These are phyloP conservation scores for Paecilomyces variotii DNA, from an alignment of 2,329 filamentous ascomycete species.

Conservation along the genomic window DNA sequence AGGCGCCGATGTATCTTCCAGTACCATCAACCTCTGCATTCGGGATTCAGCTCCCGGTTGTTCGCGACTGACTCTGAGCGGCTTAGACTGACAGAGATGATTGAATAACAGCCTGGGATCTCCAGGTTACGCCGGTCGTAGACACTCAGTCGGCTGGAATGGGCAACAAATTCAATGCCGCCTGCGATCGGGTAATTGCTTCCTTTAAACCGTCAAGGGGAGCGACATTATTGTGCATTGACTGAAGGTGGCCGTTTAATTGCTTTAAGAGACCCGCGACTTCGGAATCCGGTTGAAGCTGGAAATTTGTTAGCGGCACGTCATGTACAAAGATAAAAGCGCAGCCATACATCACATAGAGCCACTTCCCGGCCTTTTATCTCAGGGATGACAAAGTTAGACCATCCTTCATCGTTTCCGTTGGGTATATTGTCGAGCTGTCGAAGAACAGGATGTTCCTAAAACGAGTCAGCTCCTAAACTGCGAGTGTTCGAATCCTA, in stretches of 20 bases:
- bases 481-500: background rate
- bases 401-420: conserved; percentile 7
- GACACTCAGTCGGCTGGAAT: conserved; percentile 23
- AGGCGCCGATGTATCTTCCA: too few species aligned
- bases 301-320: conserved; percentile 1
- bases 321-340: background rate
- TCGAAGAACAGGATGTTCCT: conserved; percentile 35
- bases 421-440: conserved; percentile 20
- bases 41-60: background rate
- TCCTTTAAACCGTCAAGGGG: conserved; percentile 30
- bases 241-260: conserved; percentile 35
- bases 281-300: conserved; percentile 33
- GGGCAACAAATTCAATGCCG: conserved; percentile 24
- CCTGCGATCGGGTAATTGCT: conserved; percentile 29
- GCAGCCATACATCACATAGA: conserved; percentile 25
- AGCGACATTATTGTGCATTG: conserved; percentile 35
- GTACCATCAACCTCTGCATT: background rate
- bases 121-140: background rate
- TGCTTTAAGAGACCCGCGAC: conserved; percentile 29
- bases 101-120: background rate
- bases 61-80: background rate
- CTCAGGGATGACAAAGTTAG: conserved; percentile 21
- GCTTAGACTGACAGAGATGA: too few species aligned
- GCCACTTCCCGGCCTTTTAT: conserved; percentile 16
- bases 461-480: background rate